Evolutionary conservation across 1,284 basidiomycete species (phyloP).

Genomic region (Athelia psychrophila): DNA sequence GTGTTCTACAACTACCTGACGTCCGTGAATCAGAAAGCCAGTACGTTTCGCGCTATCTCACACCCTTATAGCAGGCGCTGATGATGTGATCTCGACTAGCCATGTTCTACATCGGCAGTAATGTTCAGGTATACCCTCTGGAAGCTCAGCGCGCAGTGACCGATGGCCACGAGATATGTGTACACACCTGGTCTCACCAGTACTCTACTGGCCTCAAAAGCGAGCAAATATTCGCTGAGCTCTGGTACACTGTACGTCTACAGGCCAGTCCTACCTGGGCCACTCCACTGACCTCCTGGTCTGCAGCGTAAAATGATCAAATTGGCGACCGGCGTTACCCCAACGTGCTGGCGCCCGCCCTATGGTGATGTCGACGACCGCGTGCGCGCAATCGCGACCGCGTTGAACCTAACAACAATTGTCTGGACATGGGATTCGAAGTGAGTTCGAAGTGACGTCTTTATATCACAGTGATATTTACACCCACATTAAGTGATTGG

Average conservation of each 20-base stretch:
- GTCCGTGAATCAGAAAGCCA: slow-evolving; percentile 68
- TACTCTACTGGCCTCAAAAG: slow-evolving; percentile 63
- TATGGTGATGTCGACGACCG: slow-evolving; percentile 51
- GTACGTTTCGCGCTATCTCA: slow-evolving; percentile 28
- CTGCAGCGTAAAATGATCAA: slow-evolving; percentile 50
- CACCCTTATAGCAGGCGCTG: no score
- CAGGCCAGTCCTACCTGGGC: no score
- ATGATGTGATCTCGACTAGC: slow-evolving; percentile 28
- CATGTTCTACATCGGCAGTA: slow-evolving; percentile 80
- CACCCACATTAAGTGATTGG: slow-evolving; percentile 48
- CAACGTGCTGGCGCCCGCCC: no score
- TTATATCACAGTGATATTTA: no score
- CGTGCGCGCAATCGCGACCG: slow-evolving; percentile 61
- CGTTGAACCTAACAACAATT: slow-evolving; percentile 55
- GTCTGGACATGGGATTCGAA: slow-evolving; percentile 58
- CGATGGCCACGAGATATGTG: slow-evolving; percentile 64
- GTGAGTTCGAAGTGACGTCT: no score
- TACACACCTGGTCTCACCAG: slow-evolving; percentile 57
- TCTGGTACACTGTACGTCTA: slow-evolving; percentile 76
- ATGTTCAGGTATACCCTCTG: slow-evolving; percentile 68
- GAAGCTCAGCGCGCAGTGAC: slow-evolving; percentile 66
- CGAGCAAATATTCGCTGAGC: slow-evolving; percentile 74
- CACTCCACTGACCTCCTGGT: no score
- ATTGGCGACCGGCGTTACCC: slow-evolving; percentile 49
- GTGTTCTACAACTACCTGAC: slow-evolving; percentile 60